A percentile compares a stretch with the other conserved stretches of the same genome.
Evolutionary conservation across 1,284 basidiomycete species (phyloP).

Genomic region (Boletus hoseneyae): DNA sequence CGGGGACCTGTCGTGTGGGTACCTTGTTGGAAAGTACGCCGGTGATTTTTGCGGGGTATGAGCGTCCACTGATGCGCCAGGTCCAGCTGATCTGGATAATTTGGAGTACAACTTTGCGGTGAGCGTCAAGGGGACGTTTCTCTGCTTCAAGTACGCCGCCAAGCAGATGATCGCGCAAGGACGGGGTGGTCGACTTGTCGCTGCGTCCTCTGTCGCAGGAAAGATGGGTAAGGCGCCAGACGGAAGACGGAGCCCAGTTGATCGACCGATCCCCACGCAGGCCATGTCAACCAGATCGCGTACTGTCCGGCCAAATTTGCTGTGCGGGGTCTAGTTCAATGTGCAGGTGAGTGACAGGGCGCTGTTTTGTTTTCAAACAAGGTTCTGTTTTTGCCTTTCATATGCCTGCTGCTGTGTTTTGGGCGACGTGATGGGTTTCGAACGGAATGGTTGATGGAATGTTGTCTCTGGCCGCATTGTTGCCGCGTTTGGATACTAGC

Average conservation of each 20-base stretch:
- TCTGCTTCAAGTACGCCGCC: conserved; percentile 35
- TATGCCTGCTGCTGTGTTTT: too few relatives aligned
- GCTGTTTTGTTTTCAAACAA: too few relatives aligned
- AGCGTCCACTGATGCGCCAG: too few relatives aligned
- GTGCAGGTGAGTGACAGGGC: conserved; percentile 21
- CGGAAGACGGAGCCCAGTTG: too few relatives aligned
- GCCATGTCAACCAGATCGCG: too few relatives aligned
- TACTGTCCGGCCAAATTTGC: conserved; percentile 43
- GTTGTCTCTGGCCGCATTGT: not conserved
- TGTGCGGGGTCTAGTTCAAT: conserved; percentile 39
- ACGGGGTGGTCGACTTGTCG: conserved; percentile 39
- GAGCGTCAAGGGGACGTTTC: conserved; percentile 27
- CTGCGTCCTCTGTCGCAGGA: conserved; percentile 30
- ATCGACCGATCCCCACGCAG: too few relatives aligned
- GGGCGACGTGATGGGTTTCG: too few relatives aligned
- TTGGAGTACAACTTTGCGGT: conserved; percentile 20
- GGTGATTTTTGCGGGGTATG: too few relatives aligned
- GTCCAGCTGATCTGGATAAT: not conserved
- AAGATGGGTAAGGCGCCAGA: conserved; percentile 16
- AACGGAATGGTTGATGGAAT: too few relatives aligned
- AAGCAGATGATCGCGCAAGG: conserved; percentile 44
- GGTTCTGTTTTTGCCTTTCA: too few relatives aligned
- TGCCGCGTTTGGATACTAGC: conserved; percentile 2
- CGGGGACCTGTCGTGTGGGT: not conserved
- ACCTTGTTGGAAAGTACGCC: too few relatives aligned